Evolutionary conservation across 2,329 filamentous ascomycete genomes (phyloP).

Genomic region (Aschersonia sp.): DNA sequence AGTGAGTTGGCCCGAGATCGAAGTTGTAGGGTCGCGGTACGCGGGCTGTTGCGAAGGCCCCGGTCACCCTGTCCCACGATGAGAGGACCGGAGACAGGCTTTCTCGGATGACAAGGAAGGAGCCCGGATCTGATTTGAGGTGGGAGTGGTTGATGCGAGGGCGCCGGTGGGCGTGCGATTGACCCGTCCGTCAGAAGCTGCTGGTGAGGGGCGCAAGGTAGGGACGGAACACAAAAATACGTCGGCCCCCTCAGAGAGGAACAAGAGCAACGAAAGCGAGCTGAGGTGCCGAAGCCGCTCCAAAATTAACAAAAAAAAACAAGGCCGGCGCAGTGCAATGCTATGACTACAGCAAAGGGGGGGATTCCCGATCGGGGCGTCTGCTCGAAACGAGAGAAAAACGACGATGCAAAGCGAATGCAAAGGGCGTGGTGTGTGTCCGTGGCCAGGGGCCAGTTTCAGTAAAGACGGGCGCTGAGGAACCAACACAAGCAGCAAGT

Average conservation of each 20-base stretch:
- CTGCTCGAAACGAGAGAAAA: constrained; percentile 2
- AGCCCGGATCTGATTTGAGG: not conserved
- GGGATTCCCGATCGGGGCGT: constrained; percentile 2
- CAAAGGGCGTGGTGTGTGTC: constrained; percentile 5
- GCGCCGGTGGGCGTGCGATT: not conserved
- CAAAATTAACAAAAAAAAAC: not conserved
- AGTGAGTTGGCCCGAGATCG: constrained; percentile 17
- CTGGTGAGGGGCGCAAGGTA: not conserved
- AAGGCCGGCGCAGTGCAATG: not conserved
- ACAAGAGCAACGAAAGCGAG: not conserved
- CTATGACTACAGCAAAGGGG: constrained; percentile 5
- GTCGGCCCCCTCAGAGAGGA: not conserved
- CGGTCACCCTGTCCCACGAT: constrained; percentile 14
- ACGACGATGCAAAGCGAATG: constrained; percentile 4
- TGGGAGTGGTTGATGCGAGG: not conserved
- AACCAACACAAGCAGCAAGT: constrained; percentile 2
- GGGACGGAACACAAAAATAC: not conserved
- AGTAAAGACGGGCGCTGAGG: constrained; percentile 4
- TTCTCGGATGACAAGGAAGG: not conserved
- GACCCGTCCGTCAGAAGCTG: constrained; percentile 1
- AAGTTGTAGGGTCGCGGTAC: constrained; percentile 12
- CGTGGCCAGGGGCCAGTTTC: constrained; percentile 6
- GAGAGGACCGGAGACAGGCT: not conserved
- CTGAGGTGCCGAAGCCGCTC: not conserved
- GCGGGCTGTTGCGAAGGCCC: constrained; percentile 18